phyloP scores from a whole-genome alignment of 1,284 basidiomycete genomes.

The Pseudozyma sp. region DNA sequence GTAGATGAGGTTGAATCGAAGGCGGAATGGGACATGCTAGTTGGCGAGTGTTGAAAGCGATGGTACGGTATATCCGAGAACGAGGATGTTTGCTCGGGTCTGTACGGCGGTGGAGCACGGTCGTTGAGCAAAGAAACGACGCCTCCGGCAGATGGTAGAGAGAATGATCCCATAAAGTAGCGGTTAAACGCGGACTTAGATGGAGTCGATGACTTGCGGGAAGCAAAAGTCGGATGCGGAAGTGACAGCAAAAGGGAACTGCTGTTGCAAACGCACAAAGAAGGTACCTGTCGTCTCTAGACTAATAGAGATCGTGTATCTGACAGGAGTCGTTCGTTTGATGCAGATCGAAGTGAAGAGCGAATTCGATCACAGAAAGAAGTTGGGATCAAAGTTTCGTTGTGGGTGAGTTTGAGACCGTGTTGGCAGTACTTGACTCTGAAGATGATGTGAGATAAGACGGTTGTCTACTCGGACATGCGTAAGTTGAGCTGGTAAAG shows the following conservation, averaged over 20 bases:
- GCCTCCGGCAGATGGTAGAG: constrained; percentile 52
- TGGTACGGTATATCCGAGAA: constrained; percentile 30
- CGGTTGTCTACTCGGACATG: constrained; percentile 19
- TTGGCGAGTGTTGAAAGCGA: constrained; percentile 19
- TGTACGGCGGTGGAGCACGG: constrained; percentile 41
- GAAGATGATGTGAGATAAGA: neutral
- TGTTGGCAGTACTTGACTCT: neutral
- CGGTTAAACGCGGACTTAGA: constrained; percentile 17
- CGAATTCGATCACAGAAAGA: constrained; percentile 1
- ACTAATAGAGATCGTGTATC: constrained; percentile 41
- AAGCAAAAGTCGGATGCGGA: constrained; percentile 13
- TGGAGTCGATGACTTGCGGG: neutral
- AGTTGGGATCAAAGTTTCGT: neutral
- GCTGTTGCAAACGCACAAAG: constrained; percentile 12
- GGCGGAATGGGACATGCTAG: constrained; percentile 40
- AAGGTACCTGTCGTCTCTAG: constrained; percentile 30
- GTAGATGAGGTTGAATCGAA: constrained; percentile 46
- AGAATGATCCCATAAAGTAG: constrained; percentile 48
- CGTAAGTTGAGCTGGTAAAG: neutral
- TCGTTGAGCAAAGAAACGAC: constrained; percentile 58
- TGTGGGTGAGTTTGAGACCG: constrained; percentile 5
- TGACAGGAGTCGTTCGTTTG: constrained; percentile 23
- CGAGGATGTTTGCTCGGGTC: constrained; percentile 25
- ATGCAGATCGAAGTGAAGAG: neutral
- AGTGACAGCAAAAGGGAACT: constrained; percentile 7